Evolutionary conservation across 305 asterid genomes (phyloP).

Genomic region (Withania somnifera): DNA sequence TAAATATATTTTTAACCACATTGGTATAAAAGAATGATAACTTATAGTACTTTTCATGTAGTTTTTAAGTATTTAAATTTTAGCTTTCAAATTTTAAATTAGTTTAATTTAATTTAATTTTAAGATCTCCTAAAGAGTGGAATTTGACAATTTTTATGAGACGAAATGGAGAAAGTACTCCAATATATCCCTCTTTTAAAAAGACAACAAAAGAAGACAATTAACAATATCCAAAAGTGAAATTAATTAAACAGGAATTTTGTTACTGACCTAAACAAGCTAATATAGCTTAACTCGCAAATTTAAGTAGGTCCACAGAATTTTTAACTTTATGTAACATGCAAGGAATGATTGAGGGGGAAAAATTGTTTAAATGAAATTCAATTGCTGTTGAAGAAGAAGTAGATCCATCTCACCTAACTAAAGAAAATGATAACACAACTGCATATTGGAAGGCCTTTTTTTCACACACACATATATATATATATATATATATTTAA

Average conservation of each 20-base stretch:
- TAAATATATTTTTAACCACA: too few species aligned
- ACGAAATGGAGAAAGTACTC: not conserved
- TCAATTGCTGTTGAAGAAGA: not conserved
- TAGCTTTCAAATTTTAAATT: too few species aligned
- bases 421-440: slow-evolving; percentile 61
- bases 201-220: not conserved
- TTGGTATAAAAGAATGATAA: too few species aligned
- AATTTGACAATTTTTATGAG: too few species aligned
- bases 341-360: slow-evolving; percentile 24
- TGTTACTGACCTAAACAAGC: not conserved
- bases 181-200: not conserved
- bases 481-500: slow-evolving; percentile 16
- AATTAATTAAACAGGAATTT: not conserved
- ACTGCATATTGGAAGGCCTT: slow-evolving; percentile 2
- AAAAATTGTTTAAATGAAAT: not conserved
- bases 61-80: too few species aligned
- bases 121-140: too few species aligned
- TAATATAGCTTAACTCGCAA: not conserved
- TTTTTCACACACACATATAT: not conserved
- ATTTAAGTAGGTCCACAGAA: not conserved
- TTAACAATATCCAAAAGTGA: not conserved
- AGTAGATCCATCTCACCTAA: slow-evolving; percentile 52
- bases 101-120: too few species aligned
- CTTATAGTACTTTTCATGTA: too few species aligned
- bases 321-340: slow-evolving; percentile 32